These are phyloP conservation scores for Glaciozyma antarctica DNA, from an alignment of 768 basidiomycete genomes.

Conservation along the genomic window DNA sequence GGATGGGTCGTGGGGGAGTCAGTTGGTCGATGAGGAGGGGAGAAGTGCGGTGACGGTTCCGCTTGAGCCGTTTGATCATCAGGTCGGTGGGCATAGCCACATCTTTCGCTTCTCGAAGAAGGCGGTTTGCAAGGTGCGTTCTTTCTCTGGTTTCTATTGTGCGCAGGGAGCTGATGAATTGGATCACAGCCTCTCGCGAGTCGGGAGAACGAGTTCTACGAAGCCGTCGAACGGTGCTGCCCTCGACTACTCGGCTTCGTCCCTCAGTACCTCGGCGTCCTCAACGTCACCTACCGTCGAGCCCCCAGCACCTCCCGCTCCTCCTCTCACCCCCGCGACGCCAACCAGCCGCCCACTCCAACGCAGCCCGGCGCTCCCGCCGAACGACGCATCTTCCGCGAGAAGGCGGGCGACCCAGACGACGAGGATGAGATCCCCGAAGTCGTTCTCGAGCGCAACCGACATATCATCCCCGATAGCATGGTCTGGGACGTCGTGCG, in stretches of 20 bases:
- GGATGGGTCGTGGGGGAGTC: conserved; percentile 14
- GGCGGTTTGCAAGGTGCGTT: conserved; percentile 91
- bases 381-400: conserved; percentile 33
- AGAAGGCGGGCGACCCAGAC: conserved; percentile 34
- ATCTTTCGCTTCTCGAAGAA: conserved; percentile 97
- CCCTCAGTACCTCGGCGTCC: conserved; percentile 95
- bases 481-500: conserved; percentile 47
- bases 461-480: conserved; percentile 96
- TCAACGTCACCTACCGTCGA: conserved; percentile 91
- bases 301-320: conserved; percentile 42
- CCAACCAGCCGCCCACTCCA: conserved; percentile 18
- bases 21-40: conserved; percentile 31
- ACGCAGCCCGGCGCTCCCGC: conserved; percentile 1
- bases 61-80: conserved; percentile 87
- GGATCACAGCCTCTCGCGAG: conserved; percentile 77
- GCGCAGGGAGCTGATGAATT: neutral
- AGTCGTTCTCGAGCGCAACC: conserved; percentile 79
- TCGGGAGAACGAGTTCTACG: conserved; percentile 95
- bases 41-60: conserved; percentile 54
- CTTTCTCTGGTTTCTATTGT: conserved; percentile 3
- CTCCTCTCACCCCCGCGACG: conserved; percentile 14
- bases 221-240: conserved; percentile 85
- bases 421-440: conserved; percentile 75
- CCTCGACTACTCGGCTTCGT: conserved; percentile 88
- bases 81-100: conserved; percentile 93